Evolutionary conservation across 805 yeast species (phyloP), one percentile per base, ranked within the genome.

Genomic region (Zygotorulaspora sp.): DNA sequence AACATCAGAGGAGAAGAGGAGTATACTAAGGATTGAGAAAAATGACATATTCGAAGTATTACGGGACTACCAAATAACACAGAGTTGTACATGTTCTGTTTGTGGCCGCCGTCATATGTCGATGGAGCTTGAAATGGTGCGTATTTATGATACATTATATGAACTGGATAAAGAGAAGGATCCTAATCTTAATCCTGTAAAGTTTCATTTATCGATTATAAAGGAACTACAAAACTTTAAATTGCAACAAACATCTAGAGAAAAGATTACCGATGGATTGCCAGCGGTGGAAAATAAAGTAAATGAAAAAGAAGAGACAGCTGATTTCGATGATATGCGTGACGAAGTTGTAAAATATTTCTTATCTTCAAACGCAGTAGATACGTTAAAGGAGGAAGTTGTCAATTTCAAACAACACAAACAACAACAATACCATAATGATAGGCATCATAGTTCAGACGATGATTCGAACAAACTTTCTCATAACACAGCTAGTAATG

Each of bases 61-160:
- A 58, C 75, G 72, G 43, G 77, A 72, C 42, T 78, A 77, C 52
- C 80, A 77, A 52, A 68, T 70, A 45, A 51, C 46, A 23, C 52
- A 53, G 40, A 58, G 57, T 10, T 88, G 96, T 57, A 71, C 76
- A 41, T 89, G 96, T 57, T 66, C 78, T 3, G 77, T 77, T 13
- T 89, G 96, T 63, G 90, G 89, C 2, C 73, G 84, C 31, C 80
- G 83, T 48, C 77, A 80, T 51, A 61, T 67, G 35, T 77, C 85
- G 11, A 74, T 86, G 45, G 92, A 83, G 53, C 78, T 76, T 48
- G 95, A 85, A 56, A 70, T 88, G 52, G 87, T 80, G 50, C 74
- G 74, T 38, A 72, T 85, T 5, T 86, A 83, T 55, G 81, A 81
- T 44, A 75, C 77, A 12, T 78, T 80, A 51, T 80, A 78, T 45